Evolutionary conservation across 176 grass and related monocot genomes (phyloP), one percentile per base, ranked within the genome.

Genomic region (Aegilops bicornis): DNA sequence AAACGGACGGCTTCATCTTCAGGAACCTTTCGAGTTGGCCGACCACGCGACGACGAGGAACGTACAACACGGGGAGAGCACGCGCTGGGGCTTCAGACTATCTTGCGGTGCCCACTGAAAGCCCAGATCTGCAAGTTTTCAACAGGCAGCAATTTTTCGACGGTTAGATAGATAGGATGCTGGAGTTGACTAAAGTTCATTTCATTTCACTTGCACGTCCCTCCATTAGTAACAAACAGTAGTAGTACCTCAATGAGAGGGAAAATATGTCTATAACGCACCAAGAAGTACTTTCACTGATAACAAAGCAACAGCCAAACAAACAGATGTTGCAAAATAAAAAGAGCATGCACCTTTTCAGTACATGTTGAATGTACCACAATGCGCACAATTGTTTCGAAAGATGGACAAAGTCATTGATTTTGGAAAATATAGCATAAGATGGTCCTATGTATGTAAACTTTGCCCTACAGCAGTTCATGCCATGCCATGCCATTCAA

Each of bases 21-120:
- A 85, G 69, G n/a, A 68, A 52, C 13, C 40, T 39, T 62, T 40
- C 48, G 63, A 84, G 62, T 64, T 35, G 86, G 35, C 83, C 77
- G 7, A 74, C 29, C 39, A 37, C 11, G 39, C 39, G 39, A 1
- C 2, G 32, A 50, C 2, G 32, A 50, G 27, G 77, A 85, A 64
- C 82, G 70, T 42, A 88, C 70, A 87, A 77, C 82, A 71, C 9
- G 29, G n/a, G 50, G 31, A 62, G 59, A 80, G 50, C 76, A 69
- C 14, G 50, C 80, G 5, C 13, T 27, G 16, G 30, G 15, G 23
- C 45, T 81, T 99, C 90, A 99, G 52, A 94, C 93, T 86, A 99
- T 95, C 82, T 82, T 99, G 72, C 97, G 83, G 73, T 94, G 88
- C 73, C 94, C 97, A 47, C 97, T 93, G 78, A 99, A 99, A 42